Percentiles rank a stretch among this genome's conserved stretches.
Evolutionary conservation across 2,329 filamentous ascomycete species (phyloP).

Genomic region (Cladophialophora immunda): DNA sequence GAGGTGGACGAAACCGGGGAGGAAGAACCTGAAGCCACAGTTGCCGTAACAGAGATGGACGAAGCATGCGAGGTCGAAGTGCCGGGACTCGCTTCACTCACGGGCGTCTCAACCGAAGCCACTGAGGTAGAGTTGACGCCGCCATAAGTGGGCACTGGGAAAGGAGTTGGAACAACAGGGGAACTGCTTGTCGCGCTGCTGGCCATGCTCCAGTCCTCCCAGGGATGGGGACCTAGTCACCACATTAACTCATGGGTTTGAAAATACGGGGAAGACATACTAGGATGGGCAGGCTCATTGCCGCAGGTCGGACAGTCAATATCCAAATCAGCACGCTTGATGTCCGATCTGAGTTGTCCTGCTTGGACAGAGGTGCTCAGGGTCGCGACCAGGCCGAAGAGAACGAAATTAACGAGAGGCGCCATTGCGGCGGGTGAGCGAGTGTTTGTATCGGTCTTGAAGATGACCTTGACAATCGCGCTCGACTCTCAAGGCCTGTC

Average conservation of each 20-base stretch:
- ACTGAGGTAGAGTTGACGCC: neutral
- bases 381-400: conserved; percentile 10
- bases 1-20: neutral
- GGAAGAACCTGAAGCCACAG: neutral
- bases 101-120: neutral
- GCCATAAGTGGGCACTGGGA: neutral
- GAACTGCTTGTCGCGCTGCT: neutral
- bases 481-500: neutral
- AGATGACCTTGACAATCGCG: neutral
- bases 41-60: neutral
- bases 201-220: conserved; percentile 14
- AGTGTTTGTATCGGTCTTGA: neutral
- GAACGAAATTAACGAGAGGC: conserved; percentile 2
- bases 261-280: neutral
- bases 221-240: neutral
- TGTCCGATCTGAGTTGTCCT: neutral
- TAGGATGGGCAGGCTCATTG: neutral
- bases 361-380: conserved; percentile 5
- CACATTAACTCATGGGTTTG: neutral
- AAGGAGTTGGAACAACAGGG: neutral
- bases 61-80: neutral
- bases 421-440: neutral
- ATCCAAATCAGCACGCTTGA: conserved; percentile 1
- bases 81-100: neutral
- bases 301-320: conserved; percentile 3